Base-by-base conservation (phyloP, 495 filamentous ascomycete species). In the Penicillium herquei region DNA sequence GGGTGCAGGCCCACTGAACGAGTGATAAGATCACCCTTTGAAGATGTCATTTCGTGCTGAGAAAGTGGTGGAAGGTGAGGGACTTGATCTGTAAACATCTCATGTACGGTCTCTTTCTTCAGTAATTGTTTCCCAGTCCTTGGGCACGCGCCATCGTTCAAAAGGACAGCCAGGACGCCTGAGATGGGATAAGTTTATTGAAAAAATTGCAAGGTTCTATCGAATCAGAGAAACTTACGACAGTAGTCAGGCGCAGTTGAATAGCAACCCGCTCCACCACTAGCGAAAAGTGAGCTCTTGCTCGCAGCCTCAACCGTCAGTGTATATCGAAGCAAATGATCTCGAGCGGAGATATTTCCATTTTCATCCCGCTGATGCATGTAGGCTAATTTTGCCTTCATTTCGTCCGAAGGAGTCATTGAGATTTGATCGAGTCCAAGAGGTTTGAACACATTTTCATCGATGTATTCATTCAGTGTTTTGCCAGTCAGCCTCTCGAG, bases 31-130 rank as follows among this genome's bases (percentile, higher is more conserved):
- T 79, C 71, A 6, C 78, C 72, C 57, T 81, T 84, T n/a, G 80
- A 70, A 9, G 73, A 66, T 0, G 72, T 52, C n/a, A 80, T 71
- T 13, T 50, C 54, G 51, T 77, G 61, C 11, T 77, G 70, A 11
- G 70, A 70, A 57, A 79, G 81, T 49, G 81, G 61, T 0, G 84
- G 84, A 39, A 78, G 64, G 3, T 78, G 50, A 0, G 81, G 76
- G 54, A 88, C 80, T 56, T 85, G 83, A 65, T 87, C 84, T 49
- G 60, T 66, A 69, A 81, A 87, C 80, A 87, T 87, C 42, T 76
- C 61, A 6, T 82, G 69, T 0, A 87, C 75, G 3, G 84, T 84
- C 10, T 70, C 62, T 2, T 69, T 62, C 13, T 66, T 61, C 14
- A 87, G 71, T 39, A 88, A 68, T 39, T 74, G 67, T 0, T 41